Conservation (phyloP, 2,329 filamentous ascomycete genomes). For the Trichophyton simii region DNA sequence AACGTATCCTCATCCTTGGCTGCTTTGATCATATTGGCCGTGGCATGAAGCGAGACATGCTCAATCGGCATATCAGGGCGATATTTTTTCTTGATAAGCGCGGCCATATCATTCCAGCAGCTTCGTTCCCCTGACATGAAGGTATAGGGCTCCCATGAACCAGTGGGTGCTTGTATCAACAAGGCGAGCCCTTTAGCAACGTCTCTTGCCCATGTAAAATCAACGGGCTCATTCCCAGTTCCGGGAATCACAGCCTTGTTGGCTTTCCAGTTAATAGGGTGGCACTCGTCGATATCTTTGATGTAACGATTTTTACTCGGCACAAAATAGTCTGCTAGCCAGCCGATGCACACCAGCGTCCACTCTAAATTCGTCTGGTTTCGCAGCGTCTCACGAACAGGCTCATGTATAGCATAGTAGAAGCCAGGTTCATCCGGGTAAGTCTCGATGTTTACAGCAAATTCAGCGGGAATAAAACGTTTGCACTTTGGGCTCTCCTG, state of each 20-base stretch:
- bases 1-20: slow-evolving; percentile 1
- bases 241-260: neutral
- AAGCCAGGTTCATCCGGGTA: slow-evolving; percentile 3
- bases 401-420: slow-evolving; percentile 1
- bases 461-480: slow-evolving; percentile 6
- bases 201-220: slow-evolving; percentile 3
- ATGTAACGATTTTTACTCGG: slow-evolving; percentile 4
- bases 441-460: neutral
- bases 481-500: slow-evolving; percentile 2
- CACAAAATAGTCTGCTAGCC: slow-evolving; percentile 5
- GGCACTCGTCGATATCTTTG: neutral
- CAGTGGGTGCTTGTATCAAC: neutral
- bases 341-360: slow-evolving; percentile 5
- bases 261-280: neutral
- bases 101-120: neutral
- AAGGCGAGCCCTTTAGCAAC: neutral
- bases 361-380: slow-evolving; percentile 2
- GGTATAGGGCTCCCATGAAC: slow-evolving; percentile 1
- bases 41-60: neutral
- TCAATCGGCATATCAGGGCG: neutral
- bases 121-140: neutral
- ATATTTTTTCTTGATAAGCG: neutral
- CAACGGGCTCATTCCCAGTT: slow-evolving; percentile 2
- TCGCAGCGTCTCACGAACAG: neutral
- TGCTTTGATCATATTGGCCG: neutral